Conservation (phyloP, 139 green algal genomes). For the Protoeuglena noctilucae region DNA sequence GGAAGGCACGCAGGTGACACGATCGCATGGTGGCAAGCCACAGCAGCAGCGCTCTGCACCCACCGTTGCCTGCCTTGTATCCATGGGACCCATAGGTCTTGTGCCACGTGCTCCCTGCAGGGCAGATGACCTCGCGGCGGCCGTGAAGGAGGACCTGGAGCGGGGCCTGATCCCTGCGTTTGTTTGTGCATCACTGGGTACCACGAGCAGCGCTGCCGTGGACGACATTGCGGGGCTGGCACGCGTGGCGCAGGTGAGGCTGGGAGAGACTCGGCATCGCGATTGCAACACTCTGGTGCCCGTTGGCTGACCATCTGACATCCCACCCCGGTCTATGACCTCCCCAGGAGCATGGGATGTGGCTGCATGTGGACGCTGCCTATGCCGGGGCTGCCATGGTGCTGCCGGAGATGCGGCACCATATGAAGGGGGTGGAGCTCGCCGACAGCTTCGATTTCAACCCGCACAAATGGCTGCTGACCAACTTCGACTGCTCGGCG, state of each 20-base stretch:
- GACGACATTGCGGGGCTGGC: slow-evolving; percentile 33
- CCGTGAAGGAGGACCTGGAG: slow-evolving; percentile 31
- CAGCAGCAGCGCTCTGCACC: too few relatives aligned
- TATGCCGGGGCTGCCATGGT: slow-evolving; percentile 49
- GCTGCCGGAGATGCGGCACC: slow-evolving; percentile 35
- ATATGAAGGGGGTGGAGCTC: slow-evolving; percentile 39
- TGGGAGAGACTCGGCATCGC: neutral
- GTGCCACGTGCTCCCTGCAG: slow-evolving; percentile 41
- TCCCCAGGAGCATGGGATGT: slow-evolving; percentile 22
- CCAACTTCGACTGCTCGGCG: slow-evolving; percentile 63
- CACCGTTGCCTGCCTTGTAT: too few relatives aligned
- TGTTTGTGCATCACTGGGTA: slow-evolving; percentile 49
- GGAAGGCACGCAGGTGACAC: too few relatives aligned
- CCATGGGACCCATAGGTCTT: too few relatives aligned
- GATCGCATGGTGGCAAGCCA: too few relatives aligned
- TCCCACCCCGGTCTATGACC: neutral
- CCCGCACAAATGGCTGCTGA: slow-evolving; percentile 58
- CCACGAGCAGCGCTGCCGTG: slow-evolving; percentile 52
- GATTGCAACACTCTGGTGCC: neutral
- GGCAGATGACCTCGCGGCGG: slow-evolving; percentile 25
- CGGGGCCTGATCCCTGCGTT: slow-evolving; percentile 56
- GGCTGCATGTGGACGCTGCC: slow-evolving; percentile 68
- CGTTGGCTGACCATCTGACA: neutral
- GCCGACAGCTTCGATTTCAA: slow-evolving; percentile 50
- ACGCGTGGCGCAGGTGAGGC: slow-evolving; percentile 15